Conservation (phyloP, 208 protist species). For the Acanthamoeba healyi region DNA sequence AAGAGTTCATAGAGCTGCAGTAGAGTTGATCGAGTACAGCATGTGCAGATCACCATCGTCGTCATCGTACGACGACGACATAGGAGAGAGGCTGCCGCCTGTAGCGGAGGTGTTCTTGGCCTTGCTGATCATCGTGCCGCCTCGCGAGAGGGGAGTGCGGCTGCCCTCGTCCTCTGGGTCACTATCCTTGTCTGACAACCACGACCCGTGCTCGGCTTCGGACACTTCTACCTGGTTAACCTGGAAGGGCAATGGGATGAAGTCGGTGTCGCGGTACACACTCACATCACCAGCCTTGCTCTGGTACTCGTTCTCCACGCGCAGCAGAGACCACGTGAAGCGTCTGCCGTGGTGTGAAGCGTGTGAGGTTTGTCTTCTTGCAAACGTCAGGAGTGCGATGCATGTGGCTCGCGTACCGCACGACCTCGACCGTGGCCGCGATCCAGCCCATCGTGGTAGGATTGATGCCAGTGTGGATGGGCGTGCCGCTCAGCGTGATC, state of each 20-base stretch:
- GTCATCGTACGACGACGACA: neutral
- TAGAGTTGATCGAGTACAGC: conserved; percentile 1
- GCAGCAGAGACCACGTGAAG: conserved; percentile 37
- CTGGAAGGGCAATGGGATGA: conserved; percentile 66
- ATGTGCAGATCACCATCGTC: conserved; percentile 14
- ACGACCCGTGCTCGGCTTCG: neutral
- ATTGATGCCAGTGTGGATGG: conserved; percentile 42
- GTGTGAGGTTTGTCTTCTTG: neutral
- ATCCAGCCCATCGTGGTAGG: conserved; percentile 48
- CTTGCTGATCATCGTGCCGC: neutral
- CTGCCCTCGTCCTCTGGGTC: neutral
- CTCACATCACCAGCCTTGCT: conserved; percentile 16
- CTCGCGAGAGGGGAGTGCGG: neutral
- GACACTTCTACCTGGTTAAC: neutral
- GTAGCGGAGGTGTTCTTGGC: neutral
- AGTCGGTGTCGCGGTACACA: conserved; percentile 61
- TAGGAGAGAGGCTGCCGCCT: neutral
- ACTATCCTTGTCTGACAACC: neutral
- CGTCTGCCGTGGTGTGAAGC: neutral
- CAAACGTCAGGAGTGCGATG: neutral
- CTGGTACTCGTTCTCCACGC: conserved; percentile 60
- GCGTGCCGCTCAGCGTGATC: conserved; percentile 46
- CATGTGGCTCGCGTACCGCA: neutral
- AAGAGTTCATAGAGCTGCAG: no score
- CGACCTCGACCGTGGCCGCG: conserved; percentile 51